Evolutionary conservation across 164 flowering plant species (phyloP).

Genomic region (Kalanchoe fedtschenkoi): DNA sequence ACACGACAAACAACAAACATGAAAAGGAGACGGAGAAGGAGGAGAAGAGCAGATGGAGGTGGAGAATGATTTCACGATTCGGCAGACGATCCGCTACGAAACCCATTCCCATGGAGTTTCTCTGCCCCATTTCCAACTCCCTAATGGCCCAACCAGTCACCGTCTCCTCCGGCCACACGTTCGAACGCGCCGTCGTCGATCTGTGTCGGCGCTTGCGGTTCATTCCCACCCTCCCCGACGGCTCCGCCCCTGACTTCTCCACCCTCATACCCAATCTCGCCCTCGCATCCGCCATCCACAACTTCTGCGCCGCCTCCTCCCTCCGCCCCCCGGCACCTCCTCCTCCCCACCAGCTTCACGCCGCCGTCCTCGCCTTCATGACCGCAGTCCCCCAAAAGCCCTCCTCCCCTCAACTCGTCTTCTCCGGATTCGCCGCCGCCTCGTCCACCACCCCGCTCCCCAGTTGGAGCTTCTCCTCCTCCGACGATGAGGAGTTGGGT

Average conservation of each 20-base stretch:
- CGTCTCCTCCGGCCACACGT: slow-evolving; percentile 37
- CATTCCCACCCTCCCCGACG: slow-evolving; percentile 14
- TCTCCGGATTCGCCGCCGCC: slow-evolving; percentile 16
- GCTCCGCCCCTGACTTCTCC: slow-evolving; percentile 27
- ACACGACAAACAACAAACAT: no score
- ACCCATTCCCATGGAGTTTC: slow-evolving; percentile 21
- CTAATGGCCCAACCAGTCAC: slow-evolving; percentile 39
- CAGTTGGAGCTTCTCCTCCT: slow-evolving; percentile 13
- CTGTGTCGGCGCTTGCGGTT: slow-evolving; percentile 20
- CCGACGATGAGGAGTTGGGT: slow-evolving; percentile 17
- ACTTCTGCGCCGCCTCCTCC: slow-evolving; percentile 17
- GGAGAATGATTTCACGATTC: no score
- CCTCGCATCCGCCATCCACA: slow-evolving; percentile 28
- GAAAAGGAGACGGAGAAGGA: no score
- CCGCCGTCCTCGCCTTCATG: slow-evolving; percentile 22
- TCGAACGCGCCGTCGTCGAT: slow-evolving; percentile 23
- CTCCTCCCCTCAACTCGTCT: slow-evolving; percentile 19
- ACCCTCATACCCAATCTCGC: slow-evolving; percentile 36
- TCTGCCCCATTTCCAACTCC: slow-evolving; percentile 28
- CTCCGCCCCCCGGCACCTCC: slow-evolving; percentile 17
- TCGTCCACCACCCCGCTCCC: no score
- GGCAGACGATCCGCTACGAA: no score
- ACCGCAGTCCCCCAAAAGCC: slow-evolving; percentile 11
- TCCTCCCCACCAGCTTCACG: slow-evolving; percentile 11
- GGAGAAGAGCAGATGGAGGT: neutral